Conservation (phyloP, 2,329 filamentous ascomycete genomes). For the Hortaea sp. region DNA sequence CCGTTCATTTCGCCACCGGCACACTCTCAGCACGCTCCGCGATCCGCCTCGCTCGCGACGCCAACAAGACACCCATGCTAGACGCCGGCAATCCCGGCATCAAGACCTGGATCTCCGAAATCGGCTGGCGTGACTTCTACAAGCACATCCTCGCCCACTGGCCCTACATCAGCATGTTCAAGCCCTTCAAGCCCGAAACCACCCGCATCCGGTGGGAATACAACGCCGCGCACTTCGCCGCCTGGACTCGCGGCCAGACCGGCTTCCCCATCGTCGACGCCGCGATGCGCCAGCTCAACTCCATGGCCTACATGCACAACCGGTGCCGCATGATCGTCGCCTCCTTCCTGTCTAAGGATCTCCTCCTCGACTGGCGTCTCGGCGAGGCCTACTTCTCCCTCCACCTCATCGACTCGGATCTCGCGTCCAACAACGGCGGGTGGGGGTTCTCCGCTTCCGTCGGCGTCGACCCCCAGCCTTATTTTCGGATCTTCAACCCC, state of each 20-base stretch:
- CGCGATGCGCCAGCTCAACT: conserved; percentile 66
- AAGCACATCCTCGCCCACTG: conserved; percentile 75
- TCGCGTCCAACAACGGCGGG: conserved; percentile 66
- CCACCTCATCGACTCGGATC: conserved; percentile 67
- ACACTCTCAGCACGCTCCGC: conserved; percentile 59
- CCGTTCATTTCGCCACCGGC: conserved; percentile 62
- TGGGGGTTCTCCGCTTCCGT: conserved; percentile 58
- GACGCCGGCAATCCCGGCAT: conserved; percentile 58
- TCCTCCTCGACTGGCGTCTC: conserved; percentile 73
- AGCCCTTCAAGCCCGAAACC: conserved; percentile 75
- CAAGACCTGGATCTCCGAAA: conserved; percentile 66
- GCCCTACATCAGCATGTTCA: conserved; percentile 74
- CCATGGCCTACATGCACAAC: conserved; percentile 73
- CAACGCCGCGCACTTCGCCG: conserved; percentile 54
- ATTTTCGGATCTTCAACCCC: conserved; percentile 86
- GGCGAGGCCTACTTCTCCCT: conserved; percentile 80
- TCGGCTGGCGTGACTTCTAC: conserved; percentile 84
- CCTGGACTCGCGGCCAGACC: conserved; percentile 65
- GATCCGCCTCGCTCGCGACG: conserved; percentile 51
- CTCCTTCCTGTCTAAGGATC: conserved; percentile 69
- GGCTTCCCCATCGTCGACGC: conserved; percentile 80
- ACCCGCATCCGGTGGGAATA: conserved; percentile 77
- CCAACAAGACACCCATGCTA: conserved; percentile 53
- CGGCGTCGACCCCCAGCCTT: conserved; percentile 77
- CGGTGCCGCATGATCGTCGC: conserved; percentile 75